Base-by-base conservation (phyloP, 768 basidiomycete species). In the Leccinum uliginosum region DNA sequence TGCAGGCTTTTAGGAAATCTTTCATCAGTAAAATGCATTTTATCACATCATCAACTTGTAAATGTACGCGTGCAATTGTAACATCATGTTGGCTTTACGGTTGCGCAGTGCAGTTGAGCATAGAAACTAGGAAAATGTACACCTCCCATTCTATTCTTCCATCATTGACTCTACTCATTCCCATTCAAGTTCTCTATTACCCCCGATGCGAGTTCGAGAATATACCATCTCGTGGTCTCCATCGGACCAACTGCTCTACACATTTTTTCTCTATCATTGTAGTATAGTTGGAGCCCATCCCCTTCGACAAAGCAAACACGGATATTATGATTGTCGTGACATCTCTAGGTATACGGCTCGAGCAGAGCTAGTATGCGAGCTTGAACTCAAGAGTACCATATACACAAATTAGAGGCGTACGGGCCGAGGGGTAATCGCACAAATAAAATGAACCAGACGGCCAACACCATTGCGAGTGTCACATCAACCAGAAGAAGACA, bases 401-500 rank as follows among this genome's bases (percentile, higher is more conserved):
- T 19, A 43, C 38, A 40, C 47, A 46, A 17, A n/a, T 29, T 9
- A 19, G 26, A 6, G n/a, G 6, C 24, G 11, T 35, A 7, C 30
- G 12, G 32, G 26, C n/a, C 15, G 29, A 43, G 46, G 34, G 46
- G 23, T 19, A 23, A 32, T 50, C 26, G 23, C 32, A 14, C 7
- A 50, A 30, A 27, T 46, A 15, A 44, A 29, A 35, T 3, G 32
- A 46, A 15, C 35, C 45, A 10, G 23, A 35, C 27, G 6, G 3
- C n/a, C 7, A 9, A 15, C 50, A 19, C 21, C 35, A 15, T 34
- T 30, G 21, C 5, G 34, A 32, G 30, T 34, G 23, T 50, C 71
- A 71, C 61, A 73, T 63, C 52, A 73, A 73, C 80, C 77, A 81
- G 62, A 83, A 77, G 43, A 88, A 65, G 5, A 80, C 59, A 68